phyloP scores from a whole-genome alignment of 257 asterid genomes.

The Solanum pinnatisectum region DNA sequence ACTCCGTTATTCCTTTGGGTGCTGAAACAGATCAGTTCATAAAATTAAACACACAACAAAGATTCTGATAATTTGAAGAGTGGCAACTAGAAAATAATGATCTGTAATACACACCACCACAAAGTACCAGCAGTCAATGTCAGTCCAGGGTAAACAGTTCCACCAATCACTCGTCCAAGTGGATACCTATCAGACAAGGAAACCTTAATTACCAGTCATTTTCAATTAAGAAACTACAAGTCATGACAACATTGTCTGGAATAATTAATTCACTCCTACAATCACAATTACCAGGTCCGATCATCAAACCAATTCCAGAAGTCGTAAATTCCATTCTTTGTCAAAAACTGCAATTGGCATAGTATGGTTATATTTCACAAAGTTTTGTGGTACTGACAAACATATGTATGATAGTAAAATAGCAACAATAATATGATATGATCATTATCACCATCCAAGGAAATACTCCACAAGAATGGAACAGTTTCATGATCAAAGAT shows the following conservation, averaged over 20 bases:
- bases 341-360: slow-evolving; percentile 67
- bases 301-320: slow-evolving; percentile 99
- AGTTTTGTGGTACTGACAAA: not conserved
- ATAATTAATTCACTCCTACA: not conserved
- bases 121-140: slow-evolving; percentile 93
- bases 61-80: not conserved
- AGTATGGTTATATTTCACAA: slow-evolving; percentile 15
- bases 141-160: slow-evolving; percentile 98
- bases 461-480: not conserved
- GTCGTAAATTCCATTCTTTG: slow-evolving; percentile 91
- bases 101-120: slow-evolving; percentile 47
- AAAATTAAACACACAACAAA: not conserved
- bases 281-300: slow-evolving; percentile 82
- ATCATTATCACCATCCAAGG: not conserved
- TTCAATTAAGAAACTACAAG: not conserved
- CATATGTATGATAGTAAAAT: not conserved
- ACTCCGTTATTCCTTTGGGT: not conserved
- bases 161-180: slow-evolving; percentile 98
- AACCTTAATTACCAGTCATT: not conserved
- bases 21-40: not conserved
- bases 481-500: not conserved
- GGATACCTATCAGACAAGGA: slow-evolving; percentile 65
- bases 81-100: not conserved
- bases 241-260: not conserved
- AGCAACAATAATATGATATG: not conserved